phyloP scores from a whole-genome alignment of 2,329 filamentous ascomycete species.

The Coniochaeta prunicola region DNA sequence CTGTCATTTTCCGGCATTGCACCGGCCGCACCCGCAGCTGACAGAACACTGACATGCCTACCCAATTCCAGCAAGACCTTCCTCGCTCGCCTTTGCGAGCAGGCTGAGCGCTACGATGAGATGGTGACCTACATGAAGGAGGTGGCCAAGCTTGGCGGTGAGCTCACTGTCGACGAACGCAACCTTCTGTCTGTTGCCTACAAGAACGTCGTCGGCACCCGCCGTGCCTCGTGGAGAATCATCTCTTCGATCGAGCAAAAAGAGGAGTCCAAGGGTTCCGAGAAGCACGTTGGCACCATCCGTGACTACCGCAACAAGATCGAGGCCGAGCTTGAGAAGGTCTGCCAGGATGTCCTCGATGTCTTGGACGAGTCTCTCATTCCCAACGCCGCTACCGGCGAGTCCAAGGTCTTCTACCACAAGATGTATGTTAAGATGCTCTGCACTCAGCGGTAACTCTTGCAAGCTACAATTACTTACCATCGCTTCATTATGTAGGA shows the following conservation, averaged over 20 bases:
- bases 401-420: slow-evolving; percentile 99
- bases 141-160: slow-evolving; percentile 80
- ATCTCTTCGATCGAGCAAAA: slow-evolving; percentile 99
- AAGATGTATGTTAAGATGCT: slow-evolving; percentile 74
- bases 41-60: slow-evolving; percentile 23
- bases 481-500: slow-evolving; percentile 48
- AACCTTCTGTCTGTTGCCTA: slow-evolving; percentile 98
- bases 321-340: slow-evolving; percentile 91
- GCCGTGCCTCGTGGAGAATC: slow-evolving; percentile 98
- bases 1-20: slow-evolving; percentile 1
- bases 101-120: slow-evolving; percentile 99
- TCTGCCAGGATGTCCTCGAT: slow-evolving; percentile 96
- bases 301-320: slow-evolving; percentile 98
- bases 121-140: slow-evolving; percentile 99
- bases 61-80: slow-evolving; percentile 80
- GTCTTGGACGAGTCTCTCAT: slow-evolving; percentile 91
- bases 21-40: not conserved
- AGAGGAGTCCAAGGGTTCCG: slow-evolving; percentile 97
- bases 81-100: slow-evolving; percentile 98
- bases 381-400: slow-evolving; percentile 90
- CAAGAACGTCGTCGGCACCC: slow-evolving; percentile 99
- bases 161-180: slow-evolving; percentile 92
- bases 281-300: slow-evolving; percentile 91
- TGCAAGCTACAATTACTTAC: not conserved
- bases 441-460: not conserved